Evolutionary conservation across 176 grass and related monocot species (phyloP).

Genomic region (Puya raimondii): DNA sequence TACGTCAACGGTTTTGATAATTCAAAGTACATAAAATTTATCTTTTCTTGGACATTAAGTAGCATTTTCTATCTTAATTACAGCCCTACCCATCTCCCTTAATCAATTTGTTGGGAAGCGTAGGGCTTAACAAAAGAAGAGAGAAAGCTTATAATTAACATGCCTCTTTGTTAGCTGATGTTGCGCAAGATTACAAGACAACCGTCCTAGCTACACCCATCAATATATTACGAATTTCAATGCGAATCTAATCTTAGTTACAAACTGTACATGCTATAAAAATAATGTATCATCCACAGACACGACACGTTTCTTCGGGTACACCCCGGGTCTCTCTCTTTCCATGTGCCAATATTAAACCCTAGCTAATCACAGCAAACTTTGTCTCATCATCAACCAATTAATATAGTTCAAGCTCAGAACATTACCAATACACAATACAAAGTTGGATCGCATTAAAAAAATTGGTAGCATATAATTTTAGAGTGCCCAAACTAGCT

Average conservation of each 20-base stretch:
- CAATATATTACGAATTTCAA: neutral
- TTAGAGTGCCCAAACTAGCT: too few species aligned
- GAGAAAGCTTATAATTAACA: neutral
- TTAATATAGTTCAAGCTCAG: neutral
- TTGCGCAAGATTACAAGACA: neutral
- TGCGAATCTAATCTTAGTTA: conserved; percentile 3
- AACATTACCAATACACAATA: too few species aligned
- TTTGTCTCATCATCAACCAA: neutral
- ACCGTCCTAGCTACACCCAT: too few species aligned
- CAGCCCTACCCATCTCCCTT: too few species aligned
- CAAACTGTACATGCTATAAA: neutral
- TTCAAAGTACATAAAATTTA: too few species aligned
- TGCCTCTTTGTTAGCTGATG: neutral
- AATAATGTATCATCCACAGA: conserved; percentile 13
- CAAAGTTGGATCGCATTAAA: too few species aligned
- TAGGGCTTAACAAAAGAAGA: neutral
- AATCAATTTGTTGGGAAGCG: neutral
- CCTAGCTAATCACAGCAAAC: conserved; percentile 18
- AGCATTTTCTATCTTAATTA: too few species aligned
- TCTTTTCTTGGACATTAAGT: too few species aligned
- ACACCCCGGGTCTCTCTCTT: conserved; percentile 8
- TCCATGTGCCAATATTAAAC: conserved; percentile 13
- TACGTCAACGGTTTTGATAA: too few species aligned
- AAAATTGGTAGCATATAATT: too few species aligned
- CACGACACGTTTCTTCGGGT: conserved; percentile 54